These are phyloP conservation scores for Acanthamoeba divionensis DNA, from an alignment of 208 protist species.

Conservation along the genomic window DNA sequence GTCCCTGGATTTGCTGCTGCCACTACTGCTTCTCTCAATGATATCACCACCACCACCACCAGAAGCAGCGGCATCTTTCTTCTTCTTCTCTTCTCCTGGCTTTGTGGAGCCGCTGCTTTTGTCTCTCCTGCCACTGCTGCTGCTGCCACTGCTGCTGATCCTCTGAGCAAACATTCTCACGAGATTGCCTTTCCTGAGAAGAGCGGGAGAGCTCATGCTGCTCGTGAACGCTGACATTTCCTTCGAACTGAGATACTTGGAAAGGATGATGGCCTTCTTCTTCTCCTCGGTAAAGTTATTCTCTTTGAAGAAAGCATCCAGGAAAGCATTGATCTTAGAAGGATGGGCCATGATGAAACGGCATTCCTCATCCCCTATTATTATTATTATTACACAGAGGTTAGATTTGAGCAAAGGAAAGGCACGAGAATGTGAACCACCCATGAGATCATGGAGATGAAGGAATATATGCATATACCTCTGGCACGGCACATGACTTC, in stretches of 20 bases:
- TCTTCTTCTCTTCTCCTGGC: neutral
- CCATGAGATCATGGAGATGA: neutral
- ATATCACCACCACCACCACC: neutral
- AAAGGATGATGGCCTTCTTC: neutral
- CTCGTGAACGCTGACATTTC: neutral
- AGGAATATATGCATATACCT: neutral
- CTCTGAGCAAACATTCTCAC: no score
- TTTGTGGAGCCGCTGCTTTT: neutral
- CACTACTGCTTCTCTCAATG: neutral
- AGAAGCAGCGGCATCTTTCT: no score
- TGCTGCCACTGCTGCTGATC: neutral
- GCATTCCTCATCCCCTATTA: neutral
- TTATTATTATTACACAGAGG: neutral
- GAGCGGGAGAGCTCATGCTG: neutral
- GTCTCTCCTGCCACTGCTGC: neutral
- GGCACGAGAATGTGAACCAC: no score
- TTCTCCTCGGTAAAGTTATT: conserved; percentile 5
- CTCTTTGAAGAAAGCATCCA: neutral
- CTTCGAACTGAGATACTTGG: neutral
- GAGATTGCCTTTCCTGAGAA: no score
- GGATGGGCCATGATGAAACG: neutral
- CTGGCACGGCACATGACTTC: conserved; percentile 26
- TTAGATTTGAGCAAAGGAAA: neutral
- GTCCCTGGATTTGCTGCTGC: neutral
- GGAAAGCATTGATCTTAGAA: neutral